These are phyloP conservation scores for Kluyveromyces sp. DNA, from an alignment of 1,139 yeast genomes.

Conservation along the genomic window DNA sequence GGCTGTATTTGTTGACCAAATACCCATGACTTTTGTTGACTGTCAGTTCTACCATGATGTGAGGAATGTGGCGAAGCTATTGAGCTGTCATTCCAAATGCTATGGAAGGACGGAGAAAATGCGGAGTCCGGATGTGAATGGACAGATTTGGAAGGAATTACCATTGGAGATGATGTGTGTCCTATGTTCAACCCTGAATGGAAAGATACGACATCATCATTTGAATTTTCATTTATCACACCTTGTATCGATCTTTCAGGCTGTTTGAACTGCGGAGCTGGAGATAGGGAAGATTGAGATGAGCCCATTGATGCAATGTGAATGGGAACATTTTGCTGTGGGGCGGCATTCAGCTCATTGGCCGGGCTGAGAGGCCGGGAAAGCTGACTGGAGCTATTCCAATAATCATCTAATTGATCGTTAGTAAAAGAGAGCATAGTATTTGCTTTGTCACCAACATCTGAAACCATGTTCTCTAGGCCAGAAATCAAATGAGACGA, in stretches of 20 bases:
- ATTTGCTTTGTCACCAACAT: conserved; percentile 25
- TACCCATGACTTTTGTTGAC: conserved; percentile 5
- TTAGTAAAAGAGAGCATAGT: conserved; percentile 28
- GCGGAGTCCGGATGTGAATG: conserved; percentile 7
- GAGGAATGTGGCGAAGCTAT: conserved; percentile 4
- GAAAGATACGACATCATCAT: conserved; percentile 11
- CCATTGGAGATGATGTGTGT: conserved; percentile 7
- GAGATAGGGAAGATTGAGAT: conserved; percentile 7
- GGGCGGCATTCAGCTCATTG: conserved; percentile 1
- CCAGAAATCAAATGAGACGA: conserved; percentile 28
- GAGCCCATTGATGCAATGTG: conserved; percentile 3
- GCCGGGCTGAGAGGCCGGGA: conserved; percentile 2
- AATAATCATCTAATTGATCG: conserved; percentile 30
- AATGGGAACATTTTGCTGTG: not conserved
- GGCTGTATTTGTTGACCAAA: conserved; percentile 2
- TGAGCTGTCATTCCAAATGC: conserved; percentile 9
- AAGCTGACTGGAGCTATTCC: conserved; percentile 16
- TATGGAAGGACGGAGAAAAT: conserved; percentile 11
- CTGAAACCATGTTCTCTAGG: conserved; percentile 30
- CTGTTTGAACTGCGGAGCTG: conserved; percentile 6
- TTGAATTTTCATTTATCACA: conserved; percentile 4
- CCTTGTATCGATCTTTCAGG: conserved; percentile 5
- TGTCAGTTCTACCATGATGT: conserved; percentile 3
- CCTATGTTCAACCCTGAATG: conserved; percentile 9
- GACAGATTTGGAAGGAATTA: conserved; percentile 3